phyloP scores from a whole-genome alignment of 257 asterid genomes.

The Echites panduratus region DNA sequence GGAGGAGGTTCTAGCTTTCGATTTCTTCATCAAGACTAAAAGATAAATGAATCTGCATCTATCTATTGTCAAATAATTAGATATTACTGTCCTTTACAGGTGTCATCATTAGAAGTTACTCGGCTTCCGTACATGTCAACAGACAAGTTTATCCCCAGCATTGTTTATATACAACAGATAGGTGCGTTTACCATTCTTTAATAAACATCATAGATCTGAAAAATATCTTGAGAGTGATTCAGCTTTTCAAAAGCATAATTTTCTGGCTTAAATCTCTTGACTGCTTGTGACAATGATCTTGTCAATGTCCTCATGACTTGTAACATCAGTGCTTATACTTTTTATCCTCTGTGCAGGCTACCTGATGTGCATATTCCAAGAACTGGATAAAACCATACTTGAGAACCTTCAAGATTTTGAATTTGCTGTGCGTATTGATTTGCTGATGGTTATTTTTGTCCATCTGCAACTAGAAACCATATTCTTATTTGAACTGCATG shows the following conservation, averaged over 20 bases:
- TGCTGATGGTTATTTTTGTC: slow-evolving; percentile 9
- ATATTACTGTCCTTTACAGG: slow-evolving; percentile 44
- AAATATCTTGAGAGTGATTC: slow-evolving; percentile 1
- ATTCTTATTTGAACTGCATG: slow-evolving; percentile 23
- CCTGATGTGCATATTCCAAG: slow-evolving; percentile 86
- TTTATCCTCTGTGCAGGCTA: slow-evolving; percentile 56
- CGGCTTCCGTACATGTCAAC: slow-evolving; percentile 63
- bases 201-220: background rate
- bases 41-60: background rate
- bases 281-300: too few species aligned
- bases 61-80: slow-evolving; percentile 13
- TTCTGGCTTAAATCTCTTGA: background rate
- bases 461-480: slow-evolving; percentile 1
- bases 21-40: slow-evolving; percentile 14
- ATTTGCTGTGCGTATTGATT: slow-evolving; percentile 62
- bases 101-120: slow-evolving; percentile 80
- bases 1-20: slow-evolving; percentile 66
- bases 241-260: background rate
- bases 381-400: slow-evolving; percentile 55
- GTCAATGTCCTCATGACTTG: background rate
- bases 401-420: slow-evolving; percentile 81
- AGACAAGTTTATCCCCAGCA: slow-evolving; percentile 62
- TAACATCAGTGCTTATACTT: background rate
- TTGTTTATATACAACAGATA: slow-evolving; percentile 86
- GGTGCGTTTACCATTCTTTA: slow-evolving; percentile 40